Evolutionary conservation across 331 rosid genomes (phyloP).

Genomic region (Malus hybrid): DNA sequence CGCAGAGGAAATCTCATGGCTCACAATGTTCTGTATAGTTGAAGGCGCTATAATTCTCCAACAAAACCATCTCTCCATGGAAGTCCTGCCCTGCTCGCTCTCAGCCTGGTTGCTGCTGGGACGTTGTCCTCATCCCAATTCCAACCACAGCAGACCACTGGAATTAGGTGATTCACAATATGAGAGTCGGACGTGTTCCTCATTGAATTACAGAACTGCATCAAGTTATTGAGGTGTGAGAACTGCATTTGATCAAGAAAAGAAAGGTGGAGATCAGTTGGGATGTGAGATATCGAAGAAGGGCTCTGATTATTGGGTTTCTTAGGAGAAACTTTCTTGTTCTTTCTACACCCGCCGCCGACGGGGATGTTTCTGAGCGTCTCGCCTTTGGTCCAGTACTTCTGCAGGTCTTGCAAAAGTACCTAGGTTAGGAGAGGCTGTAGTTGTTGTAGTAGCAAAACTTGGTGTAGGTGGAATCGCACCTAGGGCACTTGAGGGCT

Average conservation of each 20-base stretch:
- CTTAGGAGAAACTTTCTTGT: conserved; percentile 66
- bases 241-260: conserved; percentile 45
- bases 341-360: conserved; percentile 90
- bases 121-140: too few species aligned
- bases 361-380: conserved; percentile 93
- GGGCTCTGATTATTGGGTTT: conserved; percentile 35
- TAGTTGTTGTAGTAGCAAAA: conserved; percentile 98
- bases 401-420: conserved; percentile 91
- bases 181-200: too few species aligned
- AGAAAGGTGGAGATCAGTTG: conserved; percentile 66
- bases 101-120: too few species aligned
- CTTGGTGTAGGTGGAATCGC: conserved; percentile 91
- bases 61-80: too few species aligned
- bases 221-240: conserved; percentile 44
- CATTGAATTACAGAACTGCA: not conserved
- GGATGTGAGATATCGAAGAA: conserved; percentile 16
- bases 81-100: too few species aligned
- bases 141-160: too few species aligned
- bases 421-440: conserved; percentile 90
- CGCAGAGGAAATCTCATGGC: too few species aligned
- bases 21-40: too few species aligned
- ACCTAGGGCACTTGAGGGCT: conserved; percentile 80
- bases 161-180: too few species aligned
- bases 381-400: conserved; percentile 97
- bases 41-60: too few species aligned